Percentiles rank a stretch among this genome's conserved stretches.
Evolutionary conservation across 768 basidiomycete genomes (phyloP).

Genomic region (Russula emetica): DNA sequence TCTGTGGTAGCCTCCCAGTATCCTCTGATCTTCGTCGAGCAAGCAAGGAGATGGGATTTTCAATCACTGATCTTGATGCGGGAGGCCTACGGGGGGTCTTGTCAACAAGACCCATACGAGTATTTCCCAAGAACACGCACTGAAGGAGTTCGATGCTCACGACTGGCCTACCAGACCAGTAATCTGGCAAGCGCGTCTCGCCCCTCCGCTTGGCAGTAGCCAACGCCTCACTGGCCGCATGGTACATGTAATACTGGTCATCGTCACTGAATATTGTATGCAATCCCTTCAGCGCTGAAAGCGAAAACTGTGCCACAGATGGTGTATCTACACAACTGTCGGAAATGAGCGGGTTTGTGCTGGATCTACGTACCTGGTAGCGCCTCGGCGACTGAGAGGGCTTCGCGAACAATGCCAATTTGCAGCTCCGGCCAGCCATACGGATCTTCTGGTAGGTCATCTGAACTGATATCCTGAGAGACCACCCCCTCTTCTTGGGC

Average conservation of each 20-base stretch:
- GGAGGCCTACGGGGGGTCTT: conserved; percentile 49
- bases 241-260: conserved; percentile 79
- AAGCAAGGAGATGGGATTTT: conserved; percentile 62
- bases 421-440: conserved; percentile 96
- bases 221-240: conserved; percentile 68
- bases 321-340: conserved; percentile 58
- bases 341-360: neutral
- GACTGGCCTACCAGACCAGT: conserved; percentile 83
- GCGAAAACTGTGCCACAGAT: conserved; percentile 80
- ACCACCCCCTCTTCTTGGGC: conserved; percentile 7
- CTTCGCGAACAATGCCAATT: conserved; percentile 89
- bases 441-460: conserved; percentile 44
- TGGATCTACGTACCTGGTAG: conserved; percentile 65
- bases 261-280: conserved; percentile 60
- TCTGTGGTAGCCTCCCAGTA: conserved; percentile 43
- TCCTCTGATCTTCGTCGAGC: conserved; percentile 39
- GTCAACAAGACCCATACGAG: conserved; percentile 15
- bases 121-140: conserved; percentile 44
- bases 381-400: conserved; percentile 85
- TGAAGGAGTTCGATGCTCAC: conserved; percentile 72
- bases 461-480: conserved; percentile 38
- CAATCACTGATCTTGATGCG: conserved; percentile 62
- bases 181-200: conserved; percentile 63
- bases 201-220: conserved; percentile 74
- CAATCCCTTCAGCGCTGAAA: conserved; percentile 78